Conservation (phyloP, 1,284 basidiomycete species). For the Moesziomyces antarcticus region DNA sequence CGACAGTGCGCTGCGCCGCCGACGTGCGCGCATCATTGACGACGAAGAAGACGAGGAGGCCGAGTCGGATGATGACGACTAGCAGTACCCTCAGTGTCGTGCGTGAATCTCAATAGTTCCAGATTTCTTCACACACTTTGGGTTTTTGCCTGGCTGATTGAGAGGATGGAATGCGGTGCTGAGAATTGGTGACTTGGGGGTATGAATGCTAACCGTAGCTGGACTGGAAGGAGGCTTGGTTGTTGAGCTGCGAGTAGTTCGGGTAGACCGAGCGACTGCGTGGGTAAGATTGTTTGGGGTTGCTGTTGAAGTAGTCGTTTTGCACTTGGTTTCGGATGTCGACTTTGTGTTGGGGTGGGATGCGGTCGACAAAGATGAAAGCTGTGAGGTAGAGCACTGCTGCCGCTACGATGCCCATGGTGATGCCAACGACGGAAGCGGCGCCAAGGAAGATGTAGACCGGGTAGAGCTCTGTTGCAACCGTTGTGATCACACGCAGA, state of each 20-base stretch:
- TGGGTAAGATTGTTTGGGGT: no score
- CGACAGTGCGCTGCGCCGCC: constrained; percentile 24
- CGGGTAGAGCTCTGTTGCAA: constrained; percentile 37
- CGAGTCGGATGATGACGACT: neutral
- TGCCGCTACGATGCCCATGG: constrained; percentile 25
- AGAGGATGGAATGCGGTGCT: no score
- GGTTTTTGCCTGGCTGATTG: neutral
- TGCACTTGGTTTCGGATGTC: neutral
- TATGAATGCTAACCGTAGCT: neutral
- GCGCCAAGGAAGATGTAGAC: constrained; percentile 51
- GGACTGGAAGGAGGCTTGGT: neutral
- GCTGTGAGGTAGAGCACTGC: constrained; percentile 28
- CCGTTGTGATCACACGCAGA: neutral
- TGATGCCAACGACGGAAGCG: constrained; percentile 26
- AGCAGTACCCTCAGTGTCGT: no score
- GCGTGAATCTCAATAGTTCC: neutral
- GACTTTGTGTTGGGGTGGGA: neutral
- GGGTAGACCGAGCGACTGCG: neutral
- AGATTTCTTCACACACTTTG: neutral
- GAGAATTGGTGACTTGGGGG: neutral
- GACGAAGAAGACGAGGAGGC: constrained; percentile 20
- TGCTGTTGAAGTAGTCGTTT: neutral
- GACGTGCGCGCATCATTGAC: constrained; percentile 26
- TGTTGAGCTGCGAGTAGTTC: neutral
- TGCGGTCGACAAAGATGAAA: constrained; percentile 38